These are phyloP conservation scores for Haplographium delicatum DNA, from an alignment of 495 filamentous ascomycete genomes.

Conservation along the genomic window DNA sequence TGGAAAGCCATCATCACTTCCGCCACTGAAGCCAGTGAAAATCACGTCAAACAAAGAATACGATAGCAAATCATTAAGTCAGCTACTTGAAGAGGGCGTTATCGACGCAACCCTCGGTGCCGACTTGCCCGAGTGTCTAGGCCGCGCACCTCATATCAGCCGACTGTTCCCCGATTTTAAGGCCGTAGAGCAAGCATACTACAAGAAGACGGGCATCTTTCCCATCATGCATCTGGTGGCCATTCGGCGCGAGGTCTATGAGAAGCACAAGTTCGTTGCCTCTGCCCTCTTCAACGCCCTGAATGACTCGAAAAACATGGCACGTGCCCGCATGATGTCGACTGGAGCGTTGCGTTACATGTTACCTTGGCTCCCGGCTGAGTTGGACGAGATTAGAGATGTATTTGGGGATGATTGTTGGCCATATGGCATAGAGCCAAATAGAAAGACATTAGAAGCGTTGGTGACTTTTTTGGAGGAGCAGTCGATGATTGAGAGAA, in stretches of 20 bases:
- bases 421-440: slow-evolving; percentile 32
- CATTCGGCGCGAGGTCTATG: slow-evolving; percentile 28
- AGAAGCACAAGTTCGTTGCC: slow-evolving; percentile 28
- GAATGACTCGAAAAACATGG: slow-evolving; percentile 31
- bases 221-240: slow-evolving; percentile 40
- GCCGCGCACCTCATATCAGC: slow-evolving; percentile 28
- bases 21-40: slow-evolving; percentile 26
- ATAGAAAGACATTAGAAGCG: slow-evolving; percentile 31
- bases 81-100: slow-evolving; percentile 34
- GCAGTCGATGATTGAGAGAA: slow-evolving; percentile 30
- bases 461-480: slow-evolving; percentile 28
- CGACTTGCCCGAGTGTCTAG: slow-evolving; percentile 29
- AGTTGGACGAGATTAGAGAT: slow-evolving; percentile 33
- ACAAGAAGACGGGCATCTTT: slow-evolving; percentile 33
- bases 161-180: slow-evolving; percentile 36
- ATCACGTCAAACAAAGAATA: slow-evolving; percentile 26
- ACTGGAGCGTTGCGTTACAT: slow-evolving; percentile 29
- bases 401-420: slow-evolving; percentile 32
- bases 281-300: slow-evolving; percentile 31
- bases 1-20: slow-evolving; percentile 29
- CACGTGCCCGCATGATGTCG: slow-evolving; percentile 24
- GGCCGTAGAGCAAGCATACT: slow-evolving; percentile 34
- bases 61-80: slow-evolving; percentile 28
- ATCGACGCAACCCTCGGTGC: slow-evolving; percentile 39
- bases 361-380: slow-evolving; percentile 32